A percentile compares a stretch with the other conserved stretches of the same genome.
phyloP scores from a whole-genome alignment of 1,284 basidiomycete species.

The Pyrrhoderma lamaoense region DNA sequence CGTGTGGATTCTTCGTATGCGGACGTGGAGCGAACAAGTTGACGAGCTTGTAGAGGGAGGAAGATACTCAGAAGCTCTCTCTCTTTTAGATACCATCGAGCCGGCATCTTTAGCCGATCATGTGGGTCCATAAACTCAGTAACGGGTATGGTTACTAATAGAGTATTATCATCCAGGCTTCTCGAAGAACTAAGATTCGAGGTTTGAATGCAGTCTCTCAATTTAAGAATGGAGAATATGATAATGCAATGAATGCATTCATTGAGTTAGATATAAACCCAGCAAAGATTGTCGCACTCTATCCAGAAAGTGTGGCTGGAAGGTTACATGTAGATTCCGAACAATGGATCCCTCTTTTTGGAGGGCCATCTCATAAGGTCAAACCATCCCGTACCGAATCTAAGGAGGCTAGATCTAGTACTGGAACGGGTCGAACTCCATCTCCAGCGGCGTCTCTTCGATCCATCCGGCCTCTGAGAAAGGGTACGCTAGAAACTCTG shows the following conservation, averaged over 20 bases:
- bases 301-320: slow-evolving; percentile 77
- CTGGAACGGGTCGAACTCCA: slow-evolving; percentile 23
- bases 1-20: slow-evolving; percentile 72
- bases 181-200: slow-evolving; percentile 50
- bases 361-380: slow-evolving; percentile 48
- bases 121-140: slow-evolving; percentile 31
- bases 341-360: slow-evolving; percentile 83
- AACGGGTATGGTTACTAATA: slow-evolving; percentile 1
- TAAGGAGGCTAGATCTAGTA: slow-evolving; percentile 24
- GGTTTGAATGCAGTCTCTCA: slow-evolving; percentile 71
- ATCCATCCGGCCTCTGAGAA: slow-evolving; percentile 18
- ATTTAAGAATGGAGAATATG: slow-evolving; percentile 63
- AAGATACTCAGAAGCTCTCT: slow-evolving; percentile 74
- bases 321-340: slow-evolving; percentile 61
- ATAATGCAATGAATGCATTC: slow-evolving; percentile 81
- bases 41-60: slow-evolving; percentile 76
- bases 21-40: slow-evolving; percentile 73
- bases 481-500: slow-evolving; percentile 13
- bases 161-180: slow-evolving; percentile 34
- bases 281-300: slow-evolving; percentile 88
- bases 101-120: slow-evolving; percentile 59
- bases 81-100: slow-evolving; percentile 71
- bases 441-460: slow-evolving; percentile 42
- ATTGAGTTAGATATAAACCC: slow-evolving; percentile 88
- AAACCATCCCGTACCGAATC: slow-evolving; percentile 22